phyloP scores from a whole-genome alignment of 768 basidiomycete species.

The Ramaria sp. region DNA sequence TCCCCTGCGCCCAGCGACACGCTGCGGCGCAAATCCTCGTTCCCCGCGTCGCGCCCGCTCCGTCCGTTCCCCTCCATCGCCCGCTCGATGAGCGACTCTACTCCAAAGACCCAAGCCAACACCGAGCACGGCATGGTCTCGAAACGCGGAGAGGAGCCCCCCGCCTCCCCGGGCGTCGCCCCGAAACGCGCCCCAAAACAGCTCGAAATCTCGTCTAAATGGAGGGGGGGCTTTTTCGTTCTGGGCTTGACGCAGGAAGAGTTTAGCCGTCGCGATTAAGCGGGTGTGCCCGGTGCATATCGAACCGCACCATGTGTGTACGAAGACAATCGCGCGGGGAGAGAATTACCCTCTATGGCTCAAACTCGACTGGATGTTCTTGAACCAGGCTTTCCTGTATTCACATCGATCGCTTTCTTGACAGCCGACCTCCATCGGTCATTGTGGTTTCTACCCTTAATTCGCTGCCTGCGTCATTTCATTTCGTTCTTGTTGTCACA shows the following conservation, averaged over 20 bases:
- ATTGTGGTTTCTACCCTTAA: no score
- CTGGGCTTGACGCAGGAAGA: slow-evolving; percentile 79
- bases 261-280: slow-evolving; percentile 33
- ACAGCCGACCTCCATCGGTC: no score
- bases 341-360: neutral
- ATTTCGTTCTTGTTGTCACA: no score
- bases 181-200: slow-evolving; percentile 42
- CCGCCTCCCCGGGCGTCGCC: neutral
- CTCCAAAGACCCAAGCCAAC: slow-evolving; percentile 17
- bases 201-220: slow-evolving; percentile 69
- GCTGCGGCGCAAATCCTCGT: slow-evolving; percentile 30
- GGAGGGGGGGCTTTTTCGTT: slow-evolving; percentile 50
- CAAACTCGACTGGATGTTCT: neutral
- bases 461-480: no score
- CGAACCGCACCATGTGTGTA: neutral
- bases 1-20: slow-evolving; percentile 23
- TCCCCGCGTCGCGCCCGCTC: slow-evolving; percentile 63
- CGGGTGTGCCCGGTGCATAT: neutral
- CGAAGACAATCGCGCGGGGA: neutral
- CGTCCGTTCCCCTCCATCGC: slow-evolving; percentile 68
- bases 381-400: neutral
- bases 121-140: neutral
- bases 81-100: slow-evolving; percentile 25
- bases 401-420: no score
- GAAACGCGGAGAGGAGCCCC: neutral